These are phyloP conservation scores for Yamadazyma triangularis DNA, from an alignment of 1,139 yeast species.

Conservation along the genomic window DNA sequence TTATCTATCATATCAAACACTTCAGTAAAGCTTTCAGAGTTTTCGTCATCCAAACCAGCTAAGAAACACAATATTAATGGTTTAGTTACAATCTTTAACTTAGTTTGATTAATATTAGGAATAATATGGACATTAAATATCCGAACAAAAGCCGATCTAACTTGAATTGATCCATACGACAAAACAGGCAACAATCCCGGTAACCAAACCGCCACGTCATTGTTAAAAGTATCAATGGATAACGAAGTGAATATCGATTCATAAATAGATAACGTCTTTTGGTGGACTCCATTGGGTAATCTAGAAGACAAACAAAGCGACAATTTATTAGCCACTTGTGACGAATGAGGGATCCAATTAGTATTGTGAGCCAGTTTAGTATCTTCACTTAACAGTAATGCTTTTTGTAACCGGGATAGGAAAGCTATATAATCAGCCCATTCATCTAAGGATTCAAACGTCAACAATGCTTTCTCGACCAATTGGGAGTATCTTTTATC, in stretches of 20 bases:
- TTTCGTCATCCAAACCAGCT: conserved; percentile 90
- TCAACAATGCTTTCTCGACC: conserved; percentile 67
- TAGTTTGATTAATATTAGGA: conserved; percentile 39
- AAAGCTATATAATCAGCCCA: conserved; percentile 99
- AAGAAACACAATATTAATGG: conserved; percentile 72
- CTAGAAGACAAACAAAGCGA: conserved; percentile 69
- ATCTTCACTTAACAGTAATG: conserved; percentile 40
- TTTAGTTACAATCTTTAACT: conserved; percentile 52
- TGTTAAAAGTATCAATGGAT: conserved; percentile 46
- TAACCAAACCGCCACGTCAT: conserved; percentile 65
- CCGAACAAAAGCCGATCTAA: conserved; percentile 69
- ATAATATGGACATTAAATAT: conserved; percentile 56
- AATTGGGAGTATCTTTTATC: conserved; percentile 56
- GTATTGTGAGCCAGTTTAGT: conserved; percentile 37
- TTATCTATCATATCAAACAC: conserved; percentile 57
- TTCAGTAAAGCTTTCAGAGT: conserved; percentile 72
- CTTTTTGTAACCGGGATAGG: conserved; percentile 70
- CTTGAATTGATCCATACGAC: conserved; percentile 83
- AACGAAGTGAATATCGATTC: conserved; percentile 62
- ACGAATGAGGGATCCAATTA: conserved; percentile 36
- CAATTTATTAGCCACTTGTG: conserved; percentile 45
- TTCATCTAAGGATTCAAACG: conserved; percentile 85
- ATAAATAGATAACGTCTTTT: conserved; percentile 77
- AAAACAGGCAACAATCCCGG: conserved; percentile 86
- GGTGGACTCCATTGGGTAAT: conserved; percentile 94